Evolutionary conservation across 495 filamentous ascomycete species (phyloP), one percentile per base, ranked within the genome.

Genomic region (Elasticomyces elasticus): DNA sequence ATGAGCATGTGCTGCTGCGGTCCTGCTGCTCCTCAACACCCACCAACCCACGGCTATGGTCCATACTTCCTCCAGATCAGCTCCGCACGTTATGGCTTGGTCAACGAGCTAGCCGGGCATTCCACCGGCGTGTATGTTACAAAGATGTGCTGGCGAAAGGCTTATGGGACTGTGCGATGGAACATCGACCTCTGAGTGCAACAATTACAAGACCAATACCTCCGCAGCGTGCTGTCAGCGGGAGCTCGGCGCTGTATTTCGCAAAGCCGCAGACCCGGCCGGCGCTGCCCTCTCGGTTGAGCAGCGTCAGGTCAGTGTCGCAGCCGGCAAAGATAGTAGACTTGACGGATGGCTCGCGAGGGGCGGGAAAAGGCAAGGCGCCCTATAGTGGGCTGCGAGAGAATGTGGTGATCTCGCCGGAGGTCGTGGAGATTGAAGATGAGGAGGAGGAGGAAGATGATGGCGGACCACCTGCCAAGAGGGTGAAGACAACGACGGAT

Each of bases 271-370:
- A 22, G 1, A 45, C n/a, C 22, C 35, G 48, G 31, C 53, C 52
- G 22, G 40, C 13, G 13, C 49, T 56, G 22, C 58, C 58, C 11
- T 56, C 58, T 9, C 54, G 49, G 24, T 44, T 57, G 44, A 61
- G 49, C 54, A 53, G n/a, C 17, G 58, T 54, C 10, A 42, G 58
- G 13, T 56, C 58, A 10, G 54, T 43, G 15, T 61, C 58, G 15
- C 58, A 61, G 54, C 49, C 58, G 12, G 31, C 30, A 2, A 19
- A 25, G n/a, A 28, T 50, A 15, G 52, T 56, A 1, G 58, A 60
- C 26, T 47, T 56, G 46, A 55, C 58, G 27, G 58, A 56, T 25
- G 45, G 23, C 19, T 7, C 20, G 27, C 15, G 40, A 4, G 19
- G 20, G 10, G 43, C 7, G 26, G 37, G 25, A 30, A 51, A 46